These are phyloP conservation scores for Dacryopinax primogenitus DNA, from an alignment of 768 basidiomycete genomes.

Conservation along the genomic window DNA sequence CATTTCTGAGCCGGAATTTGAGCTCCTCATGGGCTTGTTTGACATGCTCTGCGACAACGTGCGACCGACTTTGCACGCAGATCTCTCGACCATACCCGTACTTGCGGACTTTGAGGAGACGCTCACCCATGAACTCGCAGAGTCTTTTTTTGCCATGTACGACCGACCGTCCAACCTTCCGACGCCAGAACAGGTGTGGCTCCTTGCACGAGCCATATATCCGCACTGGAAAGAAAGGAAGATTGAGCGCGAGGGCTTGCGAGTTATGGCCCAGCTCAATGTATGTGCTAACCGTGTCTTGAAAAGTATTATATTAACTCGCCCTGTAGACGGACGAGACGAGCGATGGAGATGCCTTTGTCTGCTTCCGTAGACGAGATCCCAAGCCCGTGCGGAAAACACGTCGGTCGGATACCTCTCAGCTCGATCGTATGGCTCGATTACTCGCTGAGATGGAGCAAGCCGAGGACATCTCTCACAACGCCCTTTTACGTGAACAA, in stretches of 20 bases:
- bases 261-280: conserved; percentile 78
- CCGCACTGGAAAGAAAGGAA: conserved; percentile 85
- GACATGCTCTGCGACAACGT: conserved; percentile 85
- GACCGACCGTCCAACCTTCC: conserved; percentile 59
- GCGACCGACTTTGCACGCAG: conserved; percentile 80
- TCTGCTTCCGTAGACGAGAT: conserved; percentile 93
- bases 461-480: conserved; percentile 58
- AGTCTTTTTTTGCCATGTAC: conserved; percentile 57
- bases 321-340: conserved; percentile 64
- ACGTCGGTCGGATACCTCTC: conserved; percentile 75
- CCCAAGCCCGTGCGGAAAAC: conserved; percentile 91
- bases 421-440: conserved; percentile 75
- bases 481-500: conserved; percentile 57
- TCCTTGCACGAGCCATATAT: conserved; percentile 62
- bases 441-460: conserved; percentile 62
- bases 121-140: conserved; percentile 46
- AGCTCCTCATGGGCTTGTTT: conserved; percentile 86
- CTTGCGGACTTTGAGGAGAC: conserved; percentile 47
- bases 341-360: conserved; percentile 79
- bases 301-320: conserved; percentile 6
- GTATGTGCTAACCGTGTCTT: conserved; percentile 36
- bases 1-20: conserved; percentile 85
- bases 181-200: conserved; percentile 44
- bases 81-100: conserved; percentile 26
- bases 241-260: conserved; percentile 61